Conservation (phyloP, 108 stramenopile genomes). For the Cyclotella sp. region DNA sequence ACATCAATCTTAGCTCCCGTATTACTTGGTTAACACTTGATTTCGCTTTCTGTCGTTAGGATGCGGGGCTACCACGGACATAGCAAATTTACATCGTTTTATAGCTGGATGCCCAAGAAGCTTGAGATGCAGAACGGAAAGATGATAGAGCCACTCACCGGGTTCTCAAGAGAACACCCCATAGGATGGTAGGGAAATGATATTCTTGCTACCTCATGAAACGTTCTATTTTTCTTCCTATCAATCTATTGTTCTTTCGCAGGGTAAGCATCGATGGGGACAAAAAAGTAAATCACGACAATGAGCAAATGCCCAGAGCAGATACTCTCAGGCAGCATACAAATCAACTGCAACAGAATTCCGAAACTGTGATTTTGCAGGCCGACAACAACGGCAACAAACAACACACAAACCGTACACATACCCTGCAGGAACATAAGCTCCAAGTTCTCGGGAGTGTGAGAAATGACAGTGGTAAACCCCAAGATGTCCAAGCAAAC, state of each 20-base stretch:
- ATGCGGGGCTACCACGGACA: constrained; percentile 84
- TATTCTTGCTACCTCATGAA: not conserved
- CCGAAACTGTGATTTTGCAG: no score
- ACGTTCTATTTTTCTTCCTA: not conserved
- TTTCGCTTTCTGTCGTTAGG: constrained; percentile 18
- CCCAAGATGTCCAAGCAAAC: not conserved
- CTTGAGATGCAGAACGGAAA: constrained; percentile 62
- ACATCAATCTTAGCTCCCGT: not conserved
- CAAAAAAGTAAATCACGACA: constrained; percentile 31
- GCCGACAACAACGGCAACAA: not conserved
- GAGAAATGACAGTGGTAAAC: no score
- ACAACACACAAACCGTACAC: not conserved
- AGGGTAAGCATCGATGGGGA: constrained; percentile 80
- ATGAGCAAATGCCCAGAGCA: not conserved
- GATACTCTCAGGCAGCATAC: not conserved
- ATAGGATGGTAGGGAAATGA: constrained; percentile 52
- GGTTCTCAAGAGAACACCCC: constrained; percentile 74
- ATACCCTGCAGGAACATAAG: not conserved
- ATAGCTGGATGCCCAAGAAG: constrained; percentile 69
- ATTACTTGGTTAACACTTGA: not conserved
- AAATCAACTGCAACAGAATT: not conserved
- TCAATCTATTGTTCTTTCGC: not conserved
- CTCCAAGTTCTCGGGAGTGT: not conserved
- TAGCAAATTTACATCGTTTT: constrained; percentile 74
- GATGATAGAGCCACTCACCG: constrained; percentile 34